phyloP scores from a whole-genome alignment of 371 early-diverging fungal species.

The Rhizopus microsporus region DNA sequence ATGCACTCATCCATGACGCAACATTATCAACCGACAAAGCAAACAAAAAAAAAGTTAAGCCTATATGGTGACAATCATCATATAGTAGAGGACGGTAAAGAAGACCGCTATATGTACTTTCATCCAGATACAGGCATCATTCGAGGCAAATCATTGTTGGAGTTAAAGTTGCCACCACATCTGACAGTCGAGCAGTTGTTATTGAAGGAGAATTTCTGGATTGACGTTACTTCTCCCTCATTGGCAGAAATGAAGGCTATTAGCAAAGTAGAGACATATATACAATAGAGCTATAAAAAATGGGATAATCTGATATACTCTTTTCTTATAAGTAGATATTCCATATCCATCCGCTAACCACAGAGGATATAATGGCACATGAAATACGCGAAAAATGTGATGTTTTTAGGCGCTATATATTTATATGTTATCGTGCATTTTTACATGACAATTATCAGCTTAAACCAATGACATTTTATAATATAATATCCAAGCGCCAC shows the following conservation, averaged over 20 bases:
- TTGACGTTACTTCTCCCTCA: constrained; percentile 84
- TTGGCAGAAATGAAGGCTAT: constrained; percentile 75
- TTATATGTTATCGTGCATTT: constrained; percentile 83
- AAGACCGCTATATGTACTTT: constrained; percentile 32
- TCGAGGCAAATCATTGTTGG: constrained; percentile 21
- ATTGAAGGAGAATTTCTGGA: constrained; percentile 77
- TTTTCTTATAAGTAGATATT: constrained; percentile 37
- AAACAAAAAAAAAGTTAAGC: constrained; percentile 25
- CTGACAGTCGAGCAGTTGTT: constrained; percentile 46
- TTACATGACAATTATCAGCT: constrained; percentile 64
- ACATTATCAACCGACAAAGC: not conserved
- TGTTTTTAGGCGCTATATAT: constrained; percentile 83
- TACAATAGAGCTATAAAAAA: constrained; percentile 3
- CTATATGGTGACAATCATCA: constrained; percentile 38
- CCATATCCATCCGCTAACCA: constrained; percentile 79
- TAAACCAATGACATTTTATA: constrained; percentile 79
- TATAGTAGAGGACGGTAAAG: constrained; percentile 3
- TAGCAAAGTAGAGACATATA: constrained; percentile 48
- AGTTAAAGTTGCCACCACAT: constrained; percentile 19
- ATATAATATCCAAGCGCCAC: constrained; percentile 66
- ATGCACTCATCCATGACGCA: not conserved
- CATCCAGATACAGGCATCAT: constrained; percentile 44
- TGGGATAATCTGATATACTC: not conserved
- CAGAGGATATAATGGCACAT: constrained; percentile 87
- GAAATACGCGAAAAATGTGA: constrained; percentile 93